Conservation (phyloP, 2,329 filamentous ascomycete genomes). For the Cordyceps tenuipes region DNA sequence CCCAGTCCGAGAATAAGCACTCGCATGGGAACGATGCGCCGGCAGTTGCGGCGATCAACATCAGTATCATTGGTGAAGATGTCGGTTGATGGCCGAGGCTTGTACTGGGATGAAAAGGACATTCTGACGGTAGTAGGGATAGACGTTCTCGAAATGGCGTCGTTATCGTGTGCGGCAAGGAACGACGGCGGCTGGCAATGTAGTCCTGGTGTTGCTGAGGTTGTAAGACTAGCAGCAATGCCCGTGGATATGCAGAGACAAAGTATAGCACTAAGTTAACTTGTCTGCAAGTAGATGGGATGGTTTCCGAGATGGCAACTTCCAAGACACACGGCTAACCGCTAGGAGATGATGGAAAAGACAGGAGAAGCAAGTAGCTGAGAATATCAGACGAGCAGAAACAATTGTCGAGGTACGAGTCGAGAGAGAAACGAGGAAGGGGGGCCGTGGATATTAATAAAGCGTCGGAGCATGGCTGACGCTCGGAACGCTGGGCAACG, state of each 20-base stretch:
- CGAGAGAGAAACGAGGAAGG: conserved; percentile 1
- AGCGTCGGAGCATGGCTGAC: conserved; percentile 1
- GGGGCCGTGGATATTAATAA: conserved; percentile 10
- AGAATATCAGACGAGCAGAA: not conserved
- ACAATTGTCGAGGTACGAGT: not conserved
- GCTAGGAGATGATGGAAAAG: not conserved
- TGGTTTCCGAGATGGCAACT: not conserved
- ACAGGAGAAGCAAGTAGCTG: not conserved
- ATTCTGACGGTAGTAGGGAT: conserved; percentile 14
- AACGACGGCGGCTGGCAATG: not conserved
- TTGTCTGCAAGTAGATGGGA: not conserved
- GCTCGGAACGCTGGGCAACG: not conserved
- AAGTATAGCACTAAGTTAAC: not conserved
- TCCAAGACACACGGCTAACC: not conserved
- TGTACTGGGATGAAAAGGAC: conserved; percentile 24
- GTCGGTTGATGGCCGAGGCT: conserved; percentile 40
- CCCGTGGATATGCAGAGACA: not conserved
- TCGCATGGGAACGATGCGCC: conserved; percentile 62
- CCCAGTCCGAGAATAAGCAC: conserved; percentile 62
- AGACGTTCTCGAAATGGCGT: not conserved
- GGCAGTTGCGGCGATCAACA: conserved; percentile 58
- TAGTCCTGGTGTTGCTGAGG: no score
- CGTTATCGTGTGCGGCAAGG: not conserved
- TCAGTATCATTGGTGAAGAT: conserved; percentile 58
- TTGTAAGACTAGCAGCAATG: not conserved